phyloP scores from a whole-genome alignment of 163 green algal species.

The Prototheca cutis region DNA sequence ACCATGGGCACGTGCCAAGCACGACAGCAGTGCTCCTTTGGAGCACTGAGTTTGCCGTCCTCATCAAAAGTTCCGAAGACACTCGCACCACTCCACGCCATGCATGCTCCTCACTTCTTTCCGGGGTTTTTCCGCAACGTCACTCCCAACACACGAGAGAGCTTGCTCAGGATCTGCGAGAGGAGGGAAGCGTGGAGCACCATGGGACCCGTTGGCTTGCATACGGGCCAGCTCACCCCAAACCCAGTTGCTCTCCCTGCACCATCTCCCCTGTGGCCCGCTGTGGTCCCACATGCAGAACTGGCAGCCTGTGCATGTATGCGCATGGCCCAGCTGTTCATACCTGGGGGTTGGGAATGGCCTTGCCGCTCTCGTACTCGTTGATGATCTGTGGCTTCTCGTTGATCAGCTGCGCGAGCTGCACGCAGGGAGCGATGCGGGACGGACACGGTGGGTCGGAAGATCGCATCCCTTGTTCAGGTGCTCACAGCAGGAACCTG shows the following conservation, averaged over 20 bases:
- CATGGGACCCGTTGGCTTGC: background rate
- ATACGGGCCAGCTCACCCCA: too few relatives aligned
- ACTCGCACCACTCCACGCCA: too few relatives aligned
- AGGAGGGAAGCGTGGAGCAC: background rate
- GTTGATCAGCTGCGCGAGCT: slow-evolving; percentile 63
- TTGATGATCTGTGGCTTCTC: slow-evolving; percentile 96
- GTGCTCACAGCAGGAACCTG: too few relatives aligned
- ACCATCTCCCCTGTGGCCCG: too few relatives aligned
- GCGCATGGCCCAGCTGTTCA: too few relatives aligned
- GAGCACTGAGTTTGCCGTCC: too few relatives aligned
- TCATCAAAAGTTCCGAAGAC: background rate
- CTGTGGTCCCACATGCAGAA: too few relatives aligned
- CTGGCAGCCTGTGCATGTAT: background rate
- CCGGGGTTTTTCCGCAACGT: slow-evolving; percentile 53
- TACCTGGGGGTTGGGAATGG: slow-evolving; percentile 87
- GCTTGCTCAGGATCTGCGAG: slow-evolving; percentile 61
- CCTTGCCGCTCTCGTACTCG: slow-evolving; percentile 96
- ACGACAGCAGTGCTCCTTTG: too few relatives aligned
- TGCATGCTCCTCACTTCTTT: too few relatives aligned
- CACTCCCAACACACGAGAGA: slow-evolving; percentile 83
- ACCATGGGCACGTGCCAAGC: too few relatives aligned
- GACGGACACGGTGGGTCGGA: background rate
- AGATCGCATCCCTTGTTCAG: too few relatives aligned
- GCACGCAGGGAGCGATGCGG: background rate
- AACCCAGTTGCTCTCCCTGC: too few relatives aligned